Evolutionary conservation across 352 stramenopile genomes (phyloP).

Genomic region (Phytophthora pisi): DNA sequence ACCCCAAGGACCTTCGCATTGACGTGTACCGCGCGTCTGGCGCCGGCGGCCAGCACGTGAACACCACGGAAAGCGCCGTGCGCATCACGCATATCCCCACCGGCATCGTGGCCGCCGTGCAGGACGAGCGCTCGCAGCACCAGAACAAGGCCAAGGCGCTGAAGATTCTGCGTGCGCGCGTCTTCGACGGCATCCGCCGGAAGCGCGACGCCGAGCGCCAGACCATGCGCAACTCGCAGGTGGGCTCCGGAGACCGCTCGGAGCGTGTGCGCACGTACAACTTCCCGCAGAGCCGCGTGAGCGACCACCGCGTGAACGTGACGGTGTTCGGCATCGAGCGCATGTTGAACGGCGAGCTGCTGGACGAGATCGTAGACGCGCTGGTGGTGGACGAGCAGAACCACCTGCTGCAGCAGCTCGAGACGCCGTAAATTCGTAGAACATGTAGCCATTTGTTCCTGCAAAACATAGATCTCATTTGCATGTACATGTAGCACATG

Average conservation of each 20-base stretch:
- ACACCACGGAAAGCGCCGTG: slow-evolving; percentile 98
- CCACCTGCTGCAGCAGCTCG: slow-evolving; percentile 69
- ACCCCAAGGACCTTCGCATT: slow-evolving; percentile 96
- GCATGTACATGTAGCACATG: slow-evolving; percentile 5
- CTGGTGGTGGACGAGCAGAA: slow-evolving; percentile 85
- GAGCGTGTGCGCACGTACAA: slow-evolving; percentile 99
- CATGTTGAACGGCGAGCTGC: slow-evolving; percentile 87
- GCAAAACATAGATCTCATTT: background rate
- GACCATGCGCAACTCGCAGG: slow-evolving; percentile 81
- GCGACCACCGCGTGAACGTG: slow-evolving; percentile 94
- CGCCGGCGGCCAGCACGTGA: slow-evolving; percentile 99
- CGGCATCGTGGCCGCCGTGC: slow-evolving; percentile 86
- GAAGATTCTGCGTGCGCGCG: slow-evolving; percentile 94
- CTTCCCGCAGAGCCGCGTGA: slow-evolving; percentile 96
- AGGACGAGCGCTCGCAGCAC: slow-evolving; percentile 97
- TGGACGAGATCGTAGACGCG: slow-evolving; percentile 91
- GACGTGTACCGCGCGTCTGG: slow-evolving; percentile 97
- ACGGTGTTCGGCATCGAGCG: slow-evolving; percentile 90
- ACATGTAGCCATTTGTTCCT: slow-evolving; percentile 18
- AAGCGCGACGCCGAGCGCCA: slow-evolving; percentile 63
- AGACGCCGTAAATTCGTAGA: slow-evolving; percentile 35
- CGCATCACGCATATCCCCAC: slow-evolving; percentile 98
- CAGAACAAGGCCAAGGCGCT: slow-evolving; percentile 99
- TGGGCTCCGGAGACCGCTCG: slow-evolving; percentile 95
- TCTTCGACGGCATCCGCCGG: slow-evolving; percentile 95